phyloP scores from a whole-genome alignment of 2,329 filamentous ascomycete species.

The Camillea tinctor region DNA sequence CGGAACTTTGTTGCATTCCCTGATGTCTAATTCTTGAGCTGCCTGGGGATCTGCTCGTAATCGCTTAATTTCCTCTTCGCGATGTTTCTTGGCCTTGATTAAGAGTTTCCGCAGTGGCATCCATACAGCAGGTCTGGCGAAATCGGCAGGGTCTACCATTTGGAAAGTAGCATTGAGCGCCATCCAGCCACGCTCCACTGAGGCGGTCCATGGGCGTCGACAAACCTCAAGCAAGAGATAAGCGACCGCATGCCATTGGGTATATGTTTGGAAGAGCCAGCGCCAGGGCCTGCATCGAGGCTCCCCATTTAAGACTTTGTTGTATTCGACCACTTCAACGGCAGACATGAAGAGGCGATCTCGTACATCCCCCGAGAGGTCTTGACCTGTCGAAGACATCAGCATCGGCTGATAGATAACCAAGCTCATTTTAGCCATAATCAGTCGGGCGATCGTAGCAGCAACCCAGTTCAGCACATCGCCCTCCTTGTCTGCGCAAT shows the following conservation, averaged over 20 bases:
- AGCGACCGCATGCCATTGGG: constrained; percentile 58
- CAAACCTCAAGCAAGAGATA: constrained; percentile 54
- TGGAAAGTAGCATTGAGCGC: constrained; percentile 41
- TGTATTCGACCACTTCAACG: constrained; percentile 57
- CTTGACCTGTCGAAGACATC: constrained; percentile 39
- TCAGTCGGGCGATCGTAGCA: constrained; percentile 47
- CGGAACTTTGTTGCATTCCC: constrained; percentile 44
- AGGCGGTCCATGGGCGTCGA: constrained; percentile 48
- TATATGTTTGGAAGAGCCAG: constrained; percentile 60
- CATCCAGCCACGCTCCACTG: constrained; percentile 51
- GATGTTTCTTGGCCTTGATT: constrained; percentile 50
- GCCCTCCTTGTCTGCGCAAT: constrained; percentile 45
- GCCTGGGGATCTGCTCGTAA: constrained; percentile 49
- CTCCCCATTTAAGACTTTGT: constrained; percentile 52
- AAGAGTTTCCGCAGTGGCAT: constrained; percentile 55
- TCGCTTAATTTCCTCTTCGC: constrained; percentile 49
- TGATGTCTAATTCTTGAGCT: constrained; percentile 47
- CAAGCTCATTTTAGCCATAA: constrained; percentile 54
- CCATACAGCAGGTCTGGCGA: constrained; percentile 50
- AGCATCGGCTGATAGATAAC: constrained; percentile 53
- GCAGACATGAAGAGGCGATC: constrained; percentile 48
- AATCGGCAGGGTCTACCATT: constrained; percentile 40
- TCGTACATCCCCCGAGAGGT: constrained; percentile 39
- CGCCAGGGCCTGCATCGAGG: constrained; percentile 49
- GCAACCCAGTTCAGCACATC: constrained; percentile 51